A percentile compares a stretch with the other conserved stretches of the same genome.
Evolutionary conservation across 306 rosid genomes (phyloP).

Genomic region (Fagus crenata): DNA sequence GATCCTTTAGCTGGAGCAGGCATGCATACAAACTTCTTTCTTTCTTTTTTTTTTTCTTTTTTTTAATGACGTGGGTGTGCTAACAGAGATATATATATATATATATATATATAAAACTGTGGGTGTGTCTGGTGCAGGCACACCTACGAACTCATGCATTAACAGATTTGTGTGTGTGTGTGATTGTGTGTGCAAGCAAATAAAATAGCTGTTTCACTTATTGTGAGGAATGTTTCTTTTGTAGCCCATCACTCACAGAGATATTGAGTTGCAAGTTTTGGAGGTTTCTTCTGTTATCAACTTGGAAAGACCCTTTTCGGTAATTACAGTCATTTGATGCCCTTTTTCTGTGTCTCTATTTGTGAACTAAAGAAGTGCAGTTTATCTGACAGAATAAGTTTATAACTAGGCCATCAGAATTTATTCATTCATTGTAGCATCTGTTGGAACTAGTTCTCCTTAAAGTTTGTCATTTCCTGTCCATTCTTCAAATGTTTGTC

Average conservation of each 20-base stretch:
- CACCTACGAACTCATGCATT: background rate
- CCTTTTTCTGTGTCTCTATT: constrained; percentile 14
- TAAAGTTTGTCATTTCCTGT: constrained; percentile 17
- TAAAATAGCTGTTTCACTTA: constrained; percentile 28
- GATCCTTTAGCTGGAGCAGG: too few relatives aligned
- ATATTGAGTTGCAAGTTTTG: constrained; percentile 73
- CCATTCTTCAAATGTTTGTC: constrained; percentile 21
- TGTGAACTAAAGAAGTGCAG: constrained; percentile 19
- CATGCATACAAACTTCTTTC: too few relatives aligned
- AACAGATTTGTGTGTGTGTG: too few relatives aligned
- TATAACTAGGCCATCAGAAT: background rate
- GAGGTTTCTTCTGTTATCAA: constrained; percentile 69
- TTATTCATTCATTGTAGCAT: constrained; percentile 21
- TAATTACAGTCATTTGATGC: constrained; percentile 36
- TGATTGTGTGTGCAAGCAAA: background rate
- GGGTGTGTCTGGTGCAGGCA: background rate
- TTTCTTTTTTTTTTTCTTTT: too few relatives aligned
- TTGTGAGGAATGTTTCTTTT: constrained; percentile 34
- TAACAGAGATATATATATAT: too few relatives aligned
- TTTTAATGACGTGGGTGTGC: too few relatives aligned
- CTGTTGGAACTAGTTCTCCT: constrained; percentile 26
- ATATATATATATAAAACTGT: too few relatives aligned
- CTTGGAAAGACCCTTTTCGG: constrained; percentile 83
- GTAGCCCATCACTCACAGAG: constrained; percentile 84
- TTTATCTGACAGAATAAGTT: constrained; percentile 14